Evolutionary conservation across 495 filamentous ascomycete genomes (phyloP), one percentile per base, ranked within the genome.

Genomic region (Usnea hakonensis): DNA sequence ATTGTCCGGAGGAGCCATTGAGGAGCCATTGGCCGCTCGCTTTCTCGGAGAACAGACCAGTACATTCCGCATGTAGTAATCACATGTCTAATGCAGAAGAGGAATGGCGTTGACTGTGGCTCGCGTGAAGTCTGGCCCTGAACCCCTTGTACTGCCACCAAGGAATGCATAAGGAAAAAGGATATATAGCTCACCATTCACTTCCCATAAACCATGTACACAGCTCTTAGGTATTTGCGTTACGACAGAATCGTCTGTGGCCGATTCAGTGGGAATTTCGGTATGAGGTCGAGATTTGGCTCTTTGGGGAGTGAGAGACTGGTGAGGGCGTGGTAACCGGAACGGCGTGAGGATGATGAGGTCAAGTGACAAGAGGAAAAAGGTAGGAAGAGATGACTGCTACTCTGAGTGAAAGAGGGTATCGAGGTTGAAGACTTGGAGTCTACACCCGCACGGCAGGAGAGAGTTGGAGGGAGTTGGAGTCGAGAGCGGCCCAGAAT

Each of bases 381-480:
- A 21, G 48, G n/a, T 30, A 61, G 37, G 14, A 32, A 55, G 54
- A 55, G 59, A 55, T 30, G 26, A 54, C 37, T 60, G 57, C 55
- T 64, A 48, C 59, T 53, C 61, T 44, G 60, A 44, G 54, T 61
- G 46, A 52, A 38, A 40, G 30, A 38, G 56, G 63, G 58, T 65
- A 55, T 66, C 46, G 61, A 58, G 53, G 46, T 44, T 40, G 50
- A 38, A 32, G 54, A 48, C 23, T 36, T 41, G 50, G 50, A 46
- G 33, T 21, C 57, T 58, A 61, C 50, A 59, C 63, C 57, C 53
- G 65, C 59, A 63, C 63, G 63, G 62, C 48, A 46, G 63, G 55
- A 63, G 57, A 54, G 61, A 70, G 64, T 67, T 57, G 66, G 66
- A 60, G 64, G 67, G 66, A 65, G 66, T 71, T 68, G 67, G 68